Percentiles rank a stretch among this genome's conserved stretches.
Conservation (phyloP, 2,329 filamentous ascomycete species). For the Epichloe hybrida region DNA sequence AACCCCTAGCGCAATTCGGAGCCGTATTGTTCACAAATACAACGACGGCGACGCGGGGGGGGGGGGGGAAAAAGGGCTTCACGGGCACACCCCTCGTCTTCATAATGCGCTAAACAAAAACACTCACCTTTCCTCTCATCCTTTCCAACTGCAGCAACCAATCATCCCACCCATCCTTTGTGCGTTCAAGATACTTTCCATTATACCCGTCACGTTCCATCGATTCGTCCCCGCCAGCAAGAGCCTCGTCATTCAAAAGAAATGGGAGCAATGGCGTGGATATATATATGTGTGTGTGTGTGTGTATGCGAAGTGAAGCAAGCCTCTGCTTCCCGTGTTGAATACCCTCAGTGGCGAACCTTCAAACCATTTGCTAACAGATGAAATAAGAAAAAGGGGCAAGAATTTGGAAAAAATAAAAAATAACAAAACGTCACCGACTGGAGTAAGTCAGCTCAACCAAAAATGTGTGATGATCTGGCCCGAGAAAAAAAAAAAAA, state of each 20-base stretch:
- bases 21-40: too few species aligned
- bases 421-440: not conserved
- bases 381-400: not conserved
- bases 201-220: not conserved
- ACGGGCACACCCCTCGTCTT: not conserved
- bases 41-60: not conserved
- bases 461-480: not conserved
- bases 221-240: not conserved
- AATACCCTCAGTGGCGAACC: not conserved
- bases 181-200: not conserved
- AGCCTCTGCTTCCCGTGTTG: not conserved
- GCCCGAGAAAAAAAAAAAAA: not conserved
- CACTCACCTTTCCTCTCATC: not conserved
- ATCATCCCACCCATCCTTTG: not conserved
- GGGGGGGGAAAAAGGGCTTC: not conserved
- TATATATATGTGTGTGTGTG: not conserved
- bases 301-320: not conserved
- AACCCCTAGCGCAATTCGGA: too few species aligned
- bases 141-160: not conserved
- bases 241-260: not conserved
- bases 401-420: not conserved
- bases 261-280: not conserved
- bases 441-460: not conserved
- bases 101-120: slow-evolving; percentile 1
- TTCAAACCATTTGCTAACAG: not conserved